Percentiles rank a stretch among this genome's conserved stretches.
phyloP scores from a whole-genome alignment of 805 yeast genomes.

The Barnettozyma populi region DNA sequence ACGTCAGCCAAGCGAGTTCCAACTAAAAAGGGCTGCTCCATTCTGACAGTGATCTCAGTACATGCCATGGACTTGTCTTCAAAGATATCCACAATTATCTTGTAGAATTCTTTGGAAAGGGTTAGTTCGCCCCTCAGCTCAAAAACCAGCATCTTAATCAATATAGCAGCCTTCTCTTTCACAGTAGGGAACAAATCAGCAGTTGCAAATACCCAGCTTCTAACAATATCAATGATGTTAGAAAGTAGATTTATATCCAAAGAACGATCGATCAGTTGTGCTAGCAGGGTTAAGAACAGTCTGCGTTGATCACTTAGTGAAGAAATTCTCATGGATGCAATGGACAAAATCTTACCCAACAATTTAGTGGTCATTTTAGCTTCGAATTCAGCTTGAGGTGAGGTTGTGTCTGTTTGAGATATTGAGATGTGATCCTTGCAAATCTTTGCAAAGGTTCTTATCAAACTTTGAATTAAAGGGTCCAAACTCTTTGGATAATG shows the following conservation, averaged over 20 bases:
- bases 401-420: constrained; percentile 34
- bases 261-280: constrained; percentile 86
- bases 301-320: constrained; percentile 92
- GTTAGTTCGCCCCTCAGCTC: constrained; percentile 84
- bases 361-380: constrained; percentile 74
- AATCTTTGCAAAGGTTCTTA: constrained; percentile 84
- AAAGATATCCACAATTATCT: constrained; percentile 81
- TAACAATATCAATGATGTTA: constrained; percentile 71
- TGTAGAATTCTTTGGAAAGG: constrained; percentile 71
- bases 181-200: constrained; percentile 86
- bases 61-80: constrained; percentile 71
- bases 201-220: constrained; percentile 84
- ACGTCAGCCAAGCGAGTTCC: constrained; percentile 86
- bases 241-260: constrained; percentile 68
- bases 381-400: constrained; percentile 51
- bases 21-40: constrained; percentile 94
- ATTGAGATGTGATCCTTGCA: constrained; percentile 80
- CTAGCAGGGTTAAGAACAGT: constrained; percentile 76
- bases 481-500: constrained; percentile 72
- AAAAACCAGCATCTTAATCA: constrained; percentile 89
- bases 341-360: constrained; percentile 67
- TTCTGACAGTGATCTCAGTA: constrained; percentile 85
- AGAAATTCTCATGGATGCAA: constrained; percentile 76
- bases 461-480: constrained; percentile 64
- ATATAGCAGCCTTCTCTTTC: constrained; percentile 91